phyloP scores from a whole-genome alignment of 495 filamentous ascomycete genomes.

The Aspergillus baeticus region DNA sequence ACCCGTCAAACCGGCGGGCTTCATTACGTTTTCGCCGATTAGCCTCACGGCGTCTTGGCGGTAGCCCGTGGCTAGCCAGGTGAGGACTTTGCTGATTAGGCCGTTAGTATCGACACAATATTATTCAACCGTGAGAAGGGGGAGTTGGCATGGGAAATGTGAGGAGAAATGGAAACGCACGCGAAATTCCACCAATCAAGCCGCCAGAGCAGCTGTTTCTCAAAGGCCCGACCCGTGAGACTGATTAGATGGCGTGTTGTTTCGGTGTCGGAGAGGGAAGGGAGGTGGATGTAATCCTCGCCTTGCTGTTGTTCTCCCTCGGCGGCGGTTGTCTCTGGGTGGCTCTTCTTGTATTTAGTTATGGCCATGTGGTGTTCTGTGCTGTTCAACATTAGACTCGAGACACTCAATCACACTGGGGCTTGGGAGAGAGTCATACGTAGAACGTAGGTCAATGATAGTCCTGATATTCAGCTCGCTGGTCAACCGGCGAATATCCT shows the following conservation, averaged over 20 bases:
- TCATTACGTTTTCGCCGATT: constrained; percentile 67
- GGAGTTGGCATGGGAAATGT: constrained; percentile 2
- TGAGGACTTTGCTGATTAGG: constrained; percentile 53
- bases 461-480: constrained; percentile 64
- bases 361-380: constrained; percentile 72
- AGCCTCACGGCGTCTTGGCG: constrained; percentile 65
- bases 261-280: background rate
- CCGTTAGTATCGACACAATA: background rate
- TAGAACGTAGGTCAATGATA: constrained; percentile 75
- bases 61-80: constrained; percentile 62
- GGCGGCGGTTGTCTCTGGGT: constrained; percentile 1
- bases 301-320: constrained; percentile 19
- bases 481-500: constrained; percentile 59
- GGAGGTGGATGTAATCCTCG: constrained; percentile 5
- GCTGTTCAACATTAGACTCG: constrained; percentile 27
- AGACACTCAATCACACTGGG: background rate
- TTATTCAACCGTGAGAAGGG: background rate
- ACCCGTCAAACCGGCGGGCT: constrained; percentile 63
- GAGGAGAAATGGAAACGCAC: constrained; percentile 44
- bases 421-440: constrained; percentile 40
- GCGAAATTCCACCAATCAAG: constrained; percentile 67
- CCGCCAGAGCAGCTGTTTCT: constrained; percentile 62
- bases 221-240: constrained; percentile 71
- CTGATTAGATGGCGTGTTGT: constrained; percentile 62
- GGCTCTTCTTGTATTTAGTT: constrained; percentile 49